Percentiles rank a stretch among this genome's conserved stretches.
Conservation (phyloP, 352 stramenopile species). For the Phytophthora pinifolia region DNA sequence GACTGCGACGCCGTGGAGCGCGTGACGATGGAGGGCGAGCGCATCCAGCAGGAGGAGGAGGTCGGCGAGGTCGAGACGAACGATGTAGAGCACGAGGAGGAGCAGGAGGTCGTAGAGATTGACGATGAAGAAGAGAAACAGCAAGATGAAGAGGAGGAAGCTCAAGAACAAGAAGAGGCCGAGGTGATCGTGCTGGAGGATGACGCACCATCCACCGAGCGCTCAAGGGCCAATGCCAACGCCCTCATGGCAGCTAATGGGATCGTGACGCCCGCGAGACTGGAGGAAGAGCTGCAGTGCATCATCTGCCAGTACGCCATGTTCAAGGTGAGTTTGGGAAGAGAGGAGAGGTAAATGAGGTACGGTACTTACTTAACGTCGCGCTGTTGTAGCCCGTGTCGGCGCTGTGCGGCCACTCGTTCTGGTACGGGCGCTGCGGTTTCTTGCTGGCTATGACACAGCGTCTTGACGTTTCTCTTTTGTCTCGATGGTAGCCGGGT, state of each 20-base stretch:
- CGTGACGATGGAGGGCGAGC: conserved; percentile 13
- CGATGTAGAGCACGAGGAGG: conserved; percentile 10
- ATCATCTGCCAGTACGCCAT: conserved; percentile 56
- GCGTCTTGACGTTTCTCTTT: background rate
- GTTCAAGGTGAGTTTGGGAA: conserved; percentile 38
- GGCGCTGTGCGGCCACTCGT: conserved; percentile 49
- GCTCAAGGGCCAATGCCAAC: conserved; percentile 22
- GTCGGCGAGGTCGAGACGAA: background rate
- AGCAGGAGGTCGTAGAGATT: conserved; percentile 30
- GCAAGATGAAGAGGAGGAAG: background rate
- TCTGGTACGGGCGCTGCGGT: conserved; percentile 32
- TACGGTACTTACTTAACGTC: conserved; percentile 3
- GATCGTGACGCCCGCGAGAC: conserved; percentile 16
- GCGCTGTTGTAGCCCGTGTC: conserved; percentile 37
- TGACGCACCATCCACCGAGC: background rate
- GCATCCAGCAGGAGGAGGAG: background rate
- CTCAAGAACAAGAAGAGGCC: too few species aligned
- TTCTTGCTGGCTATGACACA: background rate
- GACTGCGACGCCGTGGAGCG: conserved; percentile 3
- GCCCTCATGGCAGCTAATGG: conserved; percentile 21
- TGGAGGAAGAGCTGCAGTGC: conserved; percentile 51
- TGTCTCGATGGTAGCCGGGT: conserved; percentile 34
- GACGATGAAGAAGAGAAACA: conserved; percentile 1
- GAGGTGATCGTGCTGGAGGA: background rate
- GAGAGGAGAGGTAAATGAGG: background rate